Percentiles rank a stretch among this genome's conserved stretches.
phyloP scores from a whole-genome alignment of 116 monocot species.

The Dioscorea cayenensis region DNA sequence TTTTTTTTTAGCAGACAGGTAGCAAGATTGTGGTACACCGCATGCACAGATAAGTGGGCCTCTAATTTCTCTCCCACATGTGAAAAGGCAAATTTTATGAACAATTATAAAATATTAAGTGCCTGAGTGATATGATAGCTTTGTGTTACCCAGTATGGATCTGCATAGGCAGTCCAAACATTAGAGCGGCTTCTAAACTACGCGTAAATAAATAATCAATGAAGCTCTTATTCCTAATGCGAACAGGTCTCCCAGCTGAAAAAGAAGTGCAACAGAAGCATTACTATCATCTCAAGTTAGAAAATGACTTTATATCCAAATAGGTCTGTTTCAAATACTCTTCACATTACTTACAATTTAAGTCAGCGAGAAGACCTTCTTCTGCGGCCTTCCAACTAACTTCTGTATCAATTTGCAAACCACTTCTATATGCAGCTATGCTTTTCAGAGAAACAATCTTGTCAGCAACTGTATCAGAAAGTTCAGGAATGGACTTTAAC shows the following conservation, averaged over 20 bases:
- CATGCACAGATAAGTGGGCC: no score
- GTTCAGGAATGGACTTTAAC: slow-evolving; percentile 34
- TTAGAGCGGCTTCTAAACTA: slow-evolving; percentile 67
- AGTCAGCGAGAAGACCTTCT: slow-evolving; percentile 70
- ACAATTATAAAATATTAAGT: not conserved
- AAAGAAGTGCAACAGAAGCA: slow-evolving; percentile 13
- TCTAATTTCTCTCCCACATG: not conserved
- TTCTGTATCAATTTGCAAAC: slow-evolving; percentile 71
- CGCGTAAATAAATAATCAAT: slow-evolving; percentile 87
- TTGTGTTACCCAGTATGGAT: slow-evolving; percentile 88
- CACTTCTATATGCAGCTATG: slow-evolving; percentile 96
- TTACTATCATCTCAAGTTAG: not conserved
- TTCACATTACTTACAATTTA: slow-evolving; percentile 38
- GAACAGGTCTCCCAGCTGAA: slow-evolving; percentile 66
- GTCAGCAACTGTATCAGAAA: slow-evolving; percentile 45
- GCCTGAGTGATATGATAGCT: not conserved
- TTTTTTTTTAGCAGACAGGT: no score
- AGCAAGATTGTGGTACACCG: no score
- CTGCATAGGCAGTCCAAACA: slow-evolving; percentile 80
- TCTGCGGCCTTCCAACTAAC: slow-evolving; percentile 69
- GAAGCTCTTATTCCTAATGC: slow-evolving; percentile 74
- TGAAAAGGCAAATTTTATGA: not conserved
- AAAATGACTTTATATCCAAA: not conserved
- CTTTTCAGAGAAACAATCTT: slow-evolving; percentile 85
- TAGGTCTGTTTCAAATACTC: not conserved